Base-by-base conservation (phyloP, 306 rosid species). In the Acacia melanoxylon region DNA sequence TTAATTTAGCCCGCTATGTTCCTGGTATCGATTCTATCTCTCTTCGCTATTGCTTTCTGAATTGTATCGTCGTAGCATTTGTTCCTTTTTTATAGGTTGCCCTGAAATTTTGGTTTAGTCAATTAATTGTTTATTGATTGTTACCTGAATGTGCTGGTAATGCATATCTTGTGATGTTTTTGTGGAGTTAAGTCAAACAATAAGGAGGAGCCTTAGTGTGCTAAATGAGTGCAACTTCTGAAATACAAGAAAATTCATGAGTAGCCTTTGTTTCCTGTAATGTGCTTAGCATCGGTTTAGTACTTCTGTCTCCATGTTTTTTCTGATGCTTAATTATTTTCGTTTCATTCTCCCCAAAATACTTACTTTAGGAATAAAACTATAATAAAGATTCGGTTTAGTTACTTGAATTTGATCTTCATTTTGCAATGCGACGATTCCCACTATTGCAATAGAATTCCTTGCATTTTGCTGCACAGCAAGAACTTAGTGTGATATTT, bases 21-120 rank as follows among this genome's bases (percentile, higher is more conserved):
- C 97, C 98, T n/a, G 97, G 97, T 94, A 86, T 42, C 61, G 20
- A 4, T n/a, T 70, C 46, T 65, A 35, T 17, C 68, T 31, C 62
- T 59, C 65, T 44, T 6, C 45, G 0, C 20, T 27, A 37, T 27
- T 22, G 5, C 51, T 52, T 52, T 52, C 27, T 22, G 2, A 15
- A 40, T 37, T 22, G 4, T 54, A 24, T 68, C 27, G 24, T 29
- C 6, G 8, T 31, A 69, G 27, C 33, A 49, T 56, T 79, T 19
- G 9, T 29, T 45, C 67, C 37, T 84, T 78, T 72, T 25, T 16
- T 20, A 54, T 27, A 6, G 4, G 0, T 58, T 58, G 14, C 40
- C 31, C 15, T 44, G 49, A 33, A 45, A 72, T 29, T 45, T 63
- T 33, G 79, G 56, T 81, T 69, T 41, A n/a, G 16, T 4, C 19